phyloP scores from a whole-genome alignment of 345 rosid species.

The Firmiana major region DNA sequence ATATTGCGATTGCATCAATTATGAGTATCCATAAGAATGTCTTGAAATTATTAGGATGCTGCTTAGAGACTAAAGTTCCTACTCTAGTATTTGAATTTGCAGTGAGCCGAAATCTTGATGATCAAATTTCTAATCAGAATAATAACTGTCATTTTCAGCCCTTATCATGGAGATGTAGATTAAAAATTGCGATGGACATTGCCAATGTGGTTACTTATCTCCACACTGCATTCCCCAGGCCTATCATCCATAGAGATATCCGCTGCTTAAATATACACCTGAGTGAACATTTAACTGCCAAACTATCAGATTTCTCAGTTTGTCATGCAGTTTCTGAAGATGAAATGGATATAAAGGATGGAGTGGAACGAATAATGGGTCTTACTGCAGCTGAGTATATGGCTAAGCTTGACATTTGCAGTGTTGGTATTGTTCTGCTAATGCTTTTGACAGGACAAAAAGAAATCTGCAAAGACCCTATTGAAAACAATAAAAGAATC shows the following conservation, averaged over 20 bases:
- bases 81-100: neutral
- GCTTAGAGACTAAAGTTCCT: neutral
- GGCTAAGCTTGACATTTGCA: too few relatives aligned
- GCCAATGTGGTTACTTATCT: too few relatives aligned
- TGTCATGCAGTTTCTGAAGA: too few relatives aligned
- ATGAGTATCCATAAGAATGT: conserved; percentile 1
- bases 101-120: neutral
- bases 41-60: too few relatives aligned
- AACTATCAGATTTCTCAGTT: neutral
- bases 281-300: neutral
- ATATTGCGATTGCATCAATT: neutral
- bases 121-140: neutral
- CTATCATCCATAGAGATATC: conserved; percentile 1
- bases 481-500: neutral
- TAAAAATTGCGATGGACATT: too few relatives aligned
- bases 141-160: neutral
- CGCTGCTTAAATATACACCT: neutral
- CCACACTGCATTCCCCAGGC: neutral
- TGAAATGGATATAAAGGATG: neutral
- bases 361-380: neutral
- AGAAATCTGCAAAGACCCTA: neutral
- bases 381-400: too few relatives aligned
- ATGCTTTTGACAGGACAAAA: too few relatives aligned
- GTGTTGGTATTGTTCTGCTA: too few relatives aligned
- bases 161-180: conserved; percentile 12